Evolutionary conservation across 352 stramenopile genomes (phyloP), one percentile per base, ranked within the genome.

Genomic region (Phytophthora pinifolia): DNA sequence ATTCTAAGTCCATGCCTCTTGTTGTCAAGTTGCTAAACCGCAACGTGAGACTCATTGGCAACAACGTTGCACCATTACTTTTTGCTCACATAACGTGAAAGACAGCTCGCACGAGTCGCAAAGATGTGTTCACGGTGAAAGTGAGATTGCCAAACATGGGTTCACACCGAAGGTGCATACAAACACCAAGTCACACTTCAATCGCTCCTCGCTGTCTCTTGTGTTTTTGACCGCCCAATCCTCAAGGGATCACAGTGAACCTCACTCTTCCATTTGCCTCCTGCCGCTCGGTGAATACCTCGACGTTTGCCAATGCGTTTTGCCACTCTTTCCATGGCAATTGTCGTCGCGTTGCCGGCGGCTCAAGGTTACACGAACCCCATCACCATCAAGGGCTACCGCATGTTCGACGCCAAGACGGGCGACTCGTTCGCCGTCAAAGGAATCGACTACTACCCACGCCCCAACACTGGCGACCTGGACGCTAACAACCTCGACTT

Each of bases 361-460:
- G 42, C 46, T 0, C 27, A 63, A 7, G 54, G 57, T 22, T 83
- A 83, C 60, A 82, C 72, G 10, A 83, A 82, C 45, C 79, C 79
- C 20, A 72, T 88, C 60, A 56, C 54, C 22, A 70, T 82, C 64
- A 82, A 88, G 33, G 65, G 67, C 36, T 80, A 83, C 68, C 86
- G 83, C 37, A 80, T 93, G 55, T 96, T 92, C 47, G 83, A 96
- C 57, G 62, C 68, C 43, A 75, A 79, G 29, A 93, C 78, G 4
- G 80, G 79, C 20, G 62, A 82, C 17, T 74, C 86, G 29, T 90
- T 96, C 56, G 55, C 66, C 10, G 75, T 90, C 18, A 73, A 74
- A n/a, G 88, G 88, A 7, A 81, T 96, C 33, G 82, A 88, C 60
- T 96, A 96, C 67, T 95, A 94, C 64, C 86, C 86, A 4, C 79